Evolutionary conservation across 176 grass and related monocot species (phyloP).

Genomic region (Stipa capillata): DNA sequence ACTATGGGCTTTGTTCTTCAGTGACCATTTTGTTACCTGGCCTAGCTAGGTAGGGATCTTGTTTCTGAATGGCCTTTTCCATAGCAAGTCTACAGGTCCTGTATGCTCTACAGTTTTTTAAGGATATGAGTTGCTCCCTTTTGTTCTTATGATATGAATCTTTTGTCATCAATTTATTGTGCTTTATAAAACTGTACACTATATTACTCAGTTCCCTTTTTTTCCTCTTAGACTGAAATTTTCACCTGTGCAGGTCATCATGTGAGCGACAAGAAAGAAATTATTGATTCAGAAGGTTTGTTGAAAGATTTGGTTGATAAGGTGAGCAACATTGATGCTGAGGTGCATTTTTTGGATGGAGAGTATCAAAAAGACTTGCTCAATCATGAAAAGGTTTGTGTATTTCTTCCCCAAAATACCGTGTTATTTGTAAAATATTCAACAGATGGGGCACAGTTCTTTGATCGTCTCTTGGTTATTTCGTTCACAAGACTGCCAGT

Average conservation of each 20-base stretch:
- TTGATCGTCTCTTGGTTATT: background rate
- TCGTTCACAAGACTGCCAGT: background rate
- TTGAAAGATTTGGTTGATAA: conserved; percentile 37
- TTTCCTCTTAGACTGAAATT: conserved; percentile 11
- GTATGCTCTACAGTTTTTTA: background rate
- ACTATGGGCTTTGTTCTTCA: background rate
- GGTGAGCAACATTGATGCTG: conserved; percentile 13
- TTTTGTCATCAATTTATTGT: background rate
- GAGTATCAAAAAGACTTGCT: conserved; percentile 54
- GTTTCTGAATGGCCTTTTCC: too few species aligned
- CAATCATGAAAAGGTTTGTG: conserved; percentile 29
- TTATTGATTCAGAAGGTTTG: conserved; percentile 26
- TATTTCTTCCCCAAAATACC: background rate
- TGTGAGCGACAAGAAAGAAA: background rate
- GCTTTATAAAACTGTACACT: background rate
- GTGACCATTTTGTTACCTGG: background rate
- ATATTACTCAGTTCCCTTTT: too few species aligned
- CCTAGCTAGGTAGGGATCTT: too few species aligned
- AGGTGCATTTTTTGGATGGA: conserved; percentile 44
- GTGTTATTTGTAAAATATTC: background rate
- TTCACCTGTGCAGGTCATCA: conserved; percentile 21
- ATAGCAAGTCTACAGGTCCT: too few species aligned
- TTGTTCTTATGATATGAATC: background rate
- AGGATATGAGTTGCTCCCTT: background rate
- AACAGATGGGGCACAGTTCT: background rate